These are phyloP conservation scores for Phytophthora pluvialis DNA, from an alignment of 352 stramenopile species.

Conservation along the genomic window DNA sequence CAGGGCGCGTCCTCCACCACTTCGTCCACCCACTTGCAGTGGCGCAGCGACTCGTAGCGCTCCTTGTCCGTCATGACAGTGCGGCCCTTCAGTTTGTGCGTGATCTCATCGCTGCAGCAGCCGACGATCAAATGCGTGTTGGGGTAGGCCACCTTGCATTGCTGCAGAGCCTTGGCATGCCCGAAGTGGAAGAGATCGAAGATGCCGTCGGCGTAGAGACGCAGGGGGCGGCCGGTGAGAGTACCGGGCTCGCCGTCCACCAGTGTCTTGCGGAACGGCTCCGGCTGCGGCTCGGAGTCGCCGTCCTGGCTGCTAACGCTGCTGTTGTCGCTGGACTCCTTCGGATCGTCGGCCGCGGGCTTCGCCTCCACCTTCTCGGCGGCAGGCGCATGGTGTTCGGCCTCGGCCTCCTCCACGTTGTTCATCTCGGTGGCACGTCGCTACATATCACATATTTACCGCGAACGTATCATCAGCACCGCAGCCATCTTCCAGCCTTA, in stretches of 20 bases:
- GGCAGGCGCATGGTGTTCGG: constrained; percentile 20
- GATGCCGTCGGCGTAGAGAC: constrained; percentile 89
- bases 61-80: constrained; percentile 91
- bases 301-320: constrained; percentile 36
- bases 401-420: constrained; percentile 42
- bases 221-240: constrained; percentile 75
- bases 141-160: constrained; percentile 88
- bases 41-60: constrained; percentile 84
- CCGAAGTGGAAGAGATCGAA: constrained; percentile 92
- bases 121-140: constrained; percentile 89
- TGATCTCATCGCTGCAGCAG: constrained; percentile 88
- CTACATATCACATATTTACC: constrained; percentile 23
- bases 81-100: constrained; percentile 87
- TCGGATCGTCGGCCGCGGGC: background rate
- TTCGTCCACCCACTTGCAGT: constrained; percentile 90
- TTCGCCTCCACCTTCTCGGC: constrained; percentile 29
- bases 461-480: constrained; percentile 21
- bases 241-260: constrained; percentile 73
- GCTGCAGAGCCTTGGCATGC: constrained; percentile 86
- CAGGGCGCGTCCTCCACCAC: constrained; percentile 89
- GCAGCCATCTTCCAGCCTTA: background rate
- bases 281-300: constrained; percentile 33
- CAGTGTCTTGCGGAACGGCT: constrained; percentile 69
- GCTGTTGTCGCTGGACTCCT: constrained; percentile 33
- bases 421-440: constrained; percentile 49